Base-by-base conservation (phyloP, 768 basidiomycete species). In the Tylopilus intermedius region DNA sequence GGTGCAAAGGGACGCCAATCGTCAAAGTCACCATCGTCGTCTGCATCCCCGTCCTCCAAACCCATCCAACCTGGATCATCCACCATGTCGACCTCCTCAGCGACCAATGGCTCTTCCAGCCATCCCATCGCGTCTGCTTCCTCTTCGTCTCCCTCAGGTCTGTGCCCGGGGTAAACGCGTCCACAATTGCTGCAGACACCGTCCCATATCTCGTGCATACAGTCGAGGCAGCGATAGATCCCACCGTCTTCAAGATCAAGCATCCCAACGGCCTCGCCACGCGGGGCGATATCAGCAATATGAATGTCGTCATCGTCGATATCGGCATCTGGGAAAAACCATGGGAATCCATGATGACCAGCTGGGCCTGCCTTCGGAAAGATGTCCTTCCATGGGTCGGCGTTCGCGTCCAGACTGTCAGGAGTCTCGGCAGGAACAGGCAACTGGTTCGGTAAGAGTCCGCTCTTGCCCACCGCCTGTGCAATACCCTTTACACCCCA, bases 191-290 rank as follows among this genome's bases (percentile, higher is more conserved):
- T 76, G 62, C 90, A 92, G 21, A 75, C 63, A 1, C 85, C 86
- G 54, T 75, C 81, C 79, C 77, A 81, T 55, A 92, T 86, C 69
- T 92, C 90, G 61, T 90, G 82, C 75, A 83, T 77, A 57, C 88
- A 91, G 40, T 83, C 82, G 14, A 81, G 61, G 64, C 90, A 92
- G 15, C 89, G 78, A 61, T 81, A 84, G n/a, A 91, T 75, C 1
- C 83, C 85, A 10, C 83, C 86, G 53, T 90, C 89, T 57, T 89
- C 87, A 8, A 72, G 74, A 61, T 91, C 89, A 32, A 78, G 77
- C 73, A 86, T 79, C 0, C 88, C 87, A 58, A 83, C 69, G 26
- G 76, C 71, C 39, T 76, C 49, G 60, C 69, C 59, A 62, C 61
- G 59, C 59, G 47, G 61, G 4, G 48, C 53, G 15, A 57, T 22